Evolutionary conservation across 148 eudicot genomes (phyloP), one percentile per base, ranked within the genome.

Genomic region (Vaccinium myrtillus): DNA sequence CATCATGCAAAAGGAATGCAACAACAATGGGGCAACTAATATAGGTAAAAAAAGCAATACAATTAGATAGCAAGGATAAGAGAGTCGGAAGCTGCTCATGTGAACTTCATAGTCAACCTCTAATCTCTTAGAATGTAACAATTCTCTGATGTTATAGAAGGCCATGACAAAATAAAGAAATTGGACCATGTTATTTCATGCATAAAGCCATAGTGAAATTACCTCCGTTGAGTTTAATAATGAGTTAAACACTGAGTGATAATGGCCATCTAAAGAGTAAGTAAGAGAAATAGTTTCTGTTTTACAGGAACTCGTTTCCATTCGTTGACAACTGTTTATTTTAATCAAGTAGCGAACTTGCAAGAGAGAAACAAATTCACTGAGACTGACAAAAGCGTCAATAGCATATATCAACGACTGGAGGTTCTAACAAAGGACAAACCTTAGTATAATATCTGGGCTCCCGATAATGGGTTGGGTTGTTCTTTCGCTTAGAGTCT

Each of bases 381-480:
- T 48, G 0, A 9, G 5, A 8, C 13, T 15, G 32, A 2, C 84
- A n/a, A 48, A 56, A 75, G 39, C 6, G 55, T 43, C 46, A 43
- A 5, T 43, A 43, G 82, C 23, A 71, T 80, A 82, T 25, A 78
- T 32, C 12, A 82, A 56, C 59, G 53, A n/a, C 76, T 61, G 80
- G 67, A 27, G 78, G 48, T 67, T 81, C 8, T 32, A 21, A 71
- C 32, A 32, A 49, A 55, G 51, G 58, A 63, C 48, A 48, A 54
- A 97, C 99, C 99, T 95, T 95, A 55, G 98, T 94, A 82, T 97
- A 97, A 61, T 85, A 94, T 87, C 98, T 91, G 61, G 98, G 99
- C 82, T 95, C 95, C 50, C 99, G 95, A 85, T 97, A 95, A 90
- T 97, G 99, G n/a, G 99, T 97, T 6, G 99, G 99, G 78, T 97